Evolutionary conservation across 2,329 filamentous ascomycete genomes (phyloP).

Genomic region (Fusarium lyarnte): DNA sequence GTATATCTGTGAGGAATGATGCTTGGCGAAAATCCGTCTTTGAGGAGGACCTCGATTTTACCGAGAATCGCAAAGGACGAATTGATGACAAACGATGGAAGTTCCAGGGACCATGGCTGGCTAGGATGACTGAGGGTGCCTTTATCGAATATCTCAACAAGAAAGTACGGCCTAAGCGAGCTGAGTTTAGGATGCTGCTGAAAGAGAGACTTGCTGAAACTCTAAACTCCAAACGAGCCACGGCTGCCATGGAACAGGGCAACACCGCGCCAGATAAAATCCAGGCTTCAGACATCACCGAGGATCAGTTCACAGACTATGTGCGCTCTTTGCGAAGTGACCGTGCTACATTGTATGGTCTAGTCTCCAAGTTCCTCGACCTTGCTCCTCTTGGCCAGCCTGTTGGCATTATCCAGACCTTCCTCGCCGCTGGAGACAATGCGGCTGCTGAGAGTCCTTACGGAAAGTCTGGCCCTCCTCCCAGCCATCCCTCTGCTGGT

Average conservation of each 20-base stretch:
- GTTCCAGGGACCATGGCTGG: conserved; percentile 73
- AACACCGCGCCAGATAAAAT: conserved; percentile 43
- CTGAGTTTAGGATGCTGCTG: conserved; percentile 65
- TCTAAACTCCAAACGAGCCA: conserved; percentile 51
- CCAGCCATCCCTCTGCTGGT: conserved; percentile 69
- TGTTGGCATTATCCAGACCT: conserved; percentile 41
- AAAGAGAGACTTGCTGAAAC: conserved; percentile 59
- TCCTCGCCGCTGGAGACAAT: conserved; percentile 39
- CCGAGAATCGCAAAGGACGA: conserved; percentile 51
- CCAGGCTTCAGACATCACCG: conserved; percentile 54
- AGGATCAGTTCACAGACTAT: conserved; percentile 62
- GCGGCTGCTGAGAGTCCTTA: conserved; percentile 55
- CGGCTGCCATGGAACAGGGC: conserved; percentile 53
- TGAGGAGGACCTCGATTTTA: conserved; percentile 66
- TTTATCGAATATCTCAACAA: conserved; percentile 66
- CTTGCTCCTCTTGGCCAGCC: conserved; percentile 61
- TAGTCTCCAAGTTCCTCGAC: conserved; percentile 70
- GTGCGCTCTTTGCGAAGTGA: conserved; percentile 64
- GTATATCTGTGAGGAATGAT: conserved; percentile 24
- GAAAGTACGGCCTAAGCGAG: conserved; percentile 62
- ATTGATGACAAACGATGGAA: conserved; percentile 68
- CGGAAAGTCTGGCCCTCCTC: conserved; percentile 64
- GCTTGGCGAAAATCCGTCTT: conserved; percentile 63
- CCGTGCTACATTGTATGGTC: conserved; percentile 59
- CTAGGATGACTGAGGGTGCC: conserved; percentile 68